Evolutionary conservation across 192 early-diverging fungal genomes (phyloP), one percentile per base, ranked within the genome.

Genomic region (Podila minutissima): DNA sequence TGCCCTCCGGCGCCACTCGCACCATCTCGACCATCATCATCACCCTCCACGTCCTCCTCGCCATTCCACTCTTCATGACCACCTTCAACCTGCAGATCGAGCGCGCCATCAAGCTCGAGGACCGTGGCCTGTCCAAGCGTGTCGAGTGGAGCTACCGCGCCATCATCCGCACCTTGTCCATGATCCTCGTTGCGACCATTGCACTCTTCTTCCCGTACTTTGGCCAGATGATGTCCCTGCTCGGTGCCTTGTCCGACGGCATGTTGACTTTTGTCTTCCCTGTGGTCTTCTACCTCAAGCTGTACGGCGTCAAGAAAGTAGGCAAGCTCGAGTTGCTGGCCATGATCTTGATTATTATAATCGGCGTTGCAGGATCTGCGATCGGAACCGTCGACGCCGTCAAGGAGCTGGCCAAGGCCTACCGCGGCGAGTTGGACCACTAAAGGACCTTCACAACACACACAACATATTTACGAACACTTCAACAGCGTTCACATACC

Each of bases 381-480:
- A 86, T 92, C 77, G 93, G 93, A 46, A 90, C 88, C 46, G 78
- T 89, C 28, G 85, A 91, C 61, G 89, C 93, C 11, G 75, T 92
- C 64, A 84, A 88, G 69, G 83, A 84, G 31, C 78, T 94, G 53
- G 75, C 86, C 48, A 84, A 83, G 50, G 91, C 89, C 59, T 86
- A 72, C 74, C 77, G 53, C 22, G 68, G 87, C 63, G 74, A 74
- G 57, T 26, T 74, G 9, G 53, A 81, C 55, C 28, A 72, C 48
- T n/a, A 46, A 57, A 24, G 32, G 4, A 6, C 19, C n/a, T 26
- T 48, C 22, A 7, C 15, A 12, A 12, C 1, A 2, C 9, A 12
- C 41, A 13, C 41, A 46, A 46, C 15, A 3, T 17, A 7, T 11
- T 46, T 46, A 33, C 22, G 41, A 38, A 41, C 35, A 46, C 64